Evolutionary conservation across 1,284 basidiomycete species (phyloP), one percentile per base, ranked within the genome.

Genomic region (Apiotrichum veenhuisii): DNA sequence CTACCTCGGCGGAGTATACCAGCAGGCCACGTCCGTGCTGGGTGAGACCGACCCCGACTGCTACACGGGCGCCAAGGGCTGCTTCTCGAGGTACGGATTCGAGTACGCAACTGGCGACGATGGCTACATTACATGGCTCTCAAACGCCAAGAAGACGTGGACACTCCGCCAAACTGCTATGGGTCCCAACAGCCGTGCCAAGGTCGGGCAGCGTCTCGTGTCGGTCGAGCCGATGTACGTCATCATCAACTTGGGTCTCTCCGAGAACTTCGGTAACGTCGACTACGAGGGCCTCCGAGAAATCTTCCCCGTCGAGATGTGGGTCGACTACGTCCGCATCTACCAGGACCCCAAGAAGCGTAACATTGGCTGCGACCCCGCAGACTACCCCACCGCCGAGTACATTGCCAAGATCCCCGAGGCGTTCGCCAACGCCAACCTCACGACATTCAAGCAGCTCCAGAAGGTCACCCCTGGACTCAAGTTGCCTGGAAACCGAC

Each of bases 111-210:
- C 85, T 33, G 84, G 83, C 47, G 62, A 41, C 25, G 80, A 81
- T 40, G 74, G 89, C 80, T 91, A 91, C 71, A 88, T 94, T 64
- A 82, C 83, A 25, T 94, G 91, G 91, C 82, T 89, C 37, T 76
- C 84, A 27, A 80, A 85, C 59, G 81, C 77, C 59, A 77, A 84
- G 67, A 77, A 81, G 53, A 83, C 84, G 30, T 98, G 90, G 91
- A 88, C 85, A 3, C 65, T 97, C 52, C 83, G 84, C 36, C 81
- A 82, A 18, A 74, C 50, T 50, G 92, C 88, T 3, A 82, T 95
- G 80, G 85, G 77, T 7, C 82, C 87, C 0, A 89, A 96, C 71
- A 51, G 78, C 0, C 64, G 69, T 1, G 85, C 86, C 4, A 79
- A 90, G 64, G 90, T 96, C 55, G 79, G 85, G 2, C 82, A 83